A percentile compares a stretch with the other conserved stretches of the same genome.
Conservation (phyloP, 495 filamentous ascomycete genomes). For the Aspergillus conjunctus region DNA sequence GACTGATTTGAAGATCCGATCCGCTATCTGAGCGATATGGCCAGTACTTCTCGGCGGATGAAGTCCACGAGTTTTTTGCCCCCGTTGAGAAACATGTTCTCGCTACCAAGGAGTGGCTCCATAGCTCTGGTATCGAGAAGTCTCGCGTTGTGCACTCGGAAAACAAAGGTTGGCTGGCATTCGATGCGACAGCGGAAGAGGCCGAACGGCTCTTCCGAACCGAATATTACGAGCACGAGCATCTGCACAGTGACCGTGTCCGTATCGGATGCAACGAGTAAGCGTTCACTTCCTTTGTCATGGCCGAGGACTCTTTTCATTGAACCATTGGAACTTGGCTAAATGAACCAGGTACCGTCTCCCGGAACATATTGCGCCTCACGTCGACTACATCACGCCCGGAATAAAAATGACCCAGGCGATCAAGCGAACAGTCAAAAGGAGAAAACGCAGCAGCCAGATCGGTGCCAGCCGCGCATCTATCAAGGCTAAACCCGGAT, state of each 20-base stretch:
- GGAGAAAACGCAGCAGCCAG: slow-evolving; percentile 26
- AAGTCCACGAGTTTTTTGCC: slow-evolving; percentile 54
- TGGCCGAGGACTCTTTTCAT: background rate
- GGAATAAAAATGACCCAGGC: slow-evolving; percentile 51
- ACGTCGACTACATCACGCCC: slow-evolving; percentile 62
- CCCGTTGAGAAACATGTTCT: slow-evolving; percentile 50
- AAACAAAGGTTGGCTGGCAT: slow-evolving; percentile 57
- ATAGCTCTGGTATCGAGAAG: slow-evolving; percentile 49
- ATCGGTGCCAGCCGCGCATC: slow-evolving; percentile 16
- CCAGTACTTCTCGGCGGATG: slow-evolving; percentile 55
- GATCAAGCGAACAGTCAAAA: slow-evolving; percentile 28
- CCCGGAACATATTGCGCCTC: slow-evolving; percentile 48
- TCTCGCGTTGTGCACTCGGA: slow-evolving; percentile 50
- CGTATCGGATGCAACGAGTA: slow-evolving; percentile 53
- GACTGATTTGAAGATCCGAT: slow-evolving; percentile 30
- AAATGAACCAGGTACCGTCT: slow-evolving; percentile 48
- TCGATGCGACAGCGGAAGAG: slow-evolving; percentile 58
- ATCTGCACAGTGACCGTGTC: slow-evolving; percentile 42
- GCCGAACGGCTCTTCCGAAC: slow-evolving; percentile 59
- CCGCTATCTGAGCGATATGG: slow-evolving; percentile 54
- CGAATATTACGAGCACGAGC: slow-evolving; percentile 59
- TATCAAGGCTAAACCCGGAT: slow-evolving; percentile 26
- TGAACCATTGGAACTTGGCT: slow-evolving; percentile 1
- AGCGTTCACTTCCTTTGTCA: background rate
- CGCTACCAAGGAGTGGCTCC: slow-evolving; percentile 48